Percentiles rank a stretch among this genome's conserved stretches.
phyloP scores from a whole-genome alignment of 1,139 yeast genomes.

The Lodderomyces beijingensis region DNA sequence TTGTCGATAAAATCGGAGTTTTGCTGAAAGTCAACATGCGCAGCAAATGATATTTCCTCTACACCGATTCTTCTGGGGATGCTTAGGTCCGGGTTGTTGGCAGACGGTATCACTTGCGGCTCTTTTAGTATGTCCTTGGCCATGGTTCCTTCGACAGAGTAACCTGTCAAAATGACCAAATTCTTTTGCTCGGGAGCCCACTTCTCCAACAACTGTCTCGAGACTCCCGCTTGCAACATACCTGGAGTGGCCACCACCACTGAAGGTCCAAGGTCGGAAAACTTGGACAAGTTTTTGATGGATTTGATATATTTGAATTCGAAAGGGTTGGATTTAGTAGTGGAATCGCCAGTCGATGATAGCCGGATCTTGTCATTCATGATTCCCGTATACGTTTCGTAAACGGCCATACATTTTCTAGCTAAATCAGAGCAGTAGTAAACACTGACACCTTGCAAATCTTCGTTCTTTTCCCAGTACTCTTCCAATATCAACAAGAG shows the following conservation, averaged over 20 bases:
- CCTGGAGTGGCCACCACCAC: slow-evolving; percentile 98
- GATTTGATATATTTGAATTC: slow-evolving; percentile 83
- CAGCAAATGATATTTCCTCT: slow-evolving; percentile 98
- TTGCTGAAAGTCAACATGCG: slow-evolving; percentile 95
- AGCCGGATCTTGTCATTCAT: slow-evolving; percentile 92
- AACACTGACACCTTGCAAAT: slow-evolving; percentile 75
- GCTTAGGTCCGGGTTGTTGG: slow-evolving; percentile 69
- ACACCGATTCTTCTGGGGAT: slow-evolving; percentile 84
- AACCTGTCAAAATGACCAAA: slow-evolving; percentile 86
- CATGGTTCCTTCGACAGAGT: slow-evolving; percentile 97
- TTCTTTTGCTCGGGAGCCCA: slow-evolving; percentile 98
- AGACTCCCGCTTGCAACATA: slow-evolving; percentile 94
- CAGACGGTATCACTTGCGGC: slow-evolving; percentile 83
- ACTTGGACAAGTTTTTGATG: slow-evolving; percentile 71
- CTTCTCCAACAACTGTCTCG: slow-evolving; percentile 82
- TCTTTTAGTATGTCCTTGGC: slow-evolving; percentile 86
- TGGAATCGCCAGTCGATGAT: slow-evolving; percentile 38
- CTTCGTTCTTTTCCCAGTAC: slow-evolving; percentile 85
- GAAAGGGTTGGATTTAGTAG: slow-evolving; percentile 63
- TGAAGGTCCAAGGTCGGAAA: slow-evolving; percentile 93
- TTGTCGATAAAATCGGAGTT: slow-evolving; percentile 86
- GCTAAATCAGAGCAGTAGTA: slow-evolving; percentile 93
- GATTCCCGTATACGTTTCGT: slow-evolving; percentile 93
- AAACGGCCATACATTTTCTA: slow-evolving; percentile 94
- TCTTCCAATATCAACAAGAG: slow-evolving; percentile 84